Conservation (phyloP, 2,329 filamentous ascomycete genomes). For the Xenosphaeropsis pyriputrescens region DNA sequence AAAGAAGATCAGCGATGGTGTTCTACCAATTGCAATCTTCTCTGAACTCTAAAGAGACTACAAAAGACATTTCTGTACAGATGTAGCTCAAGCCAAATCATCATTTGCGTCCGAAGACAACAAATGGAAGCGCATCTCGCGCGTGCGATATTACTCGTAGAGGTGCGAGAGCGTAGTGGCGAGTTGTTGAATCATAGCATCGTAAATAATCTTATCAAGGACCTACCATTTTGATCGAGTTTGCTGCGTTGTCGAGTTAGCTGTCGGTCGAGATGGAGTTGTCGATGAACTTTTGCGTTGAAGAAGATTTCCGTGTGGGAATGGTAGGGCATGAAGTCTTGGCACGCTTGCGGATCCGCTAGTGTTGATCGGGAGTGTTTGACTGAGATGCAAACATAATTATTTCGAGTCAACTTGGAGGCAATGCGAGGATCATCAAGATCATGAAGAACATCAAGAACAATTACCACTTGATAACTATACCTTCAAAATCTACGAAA, state of each 20-base stretch:
- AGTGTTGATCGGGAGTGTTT: constrained; percentile 2
- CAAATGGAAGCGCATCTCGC: constrained; percentile 18
- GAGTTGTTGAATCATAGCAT: constrained; percentile 15
- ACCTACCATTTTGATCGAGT: constrained; percentile 47
- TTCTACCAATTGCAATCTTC: constrained; percentile 63
- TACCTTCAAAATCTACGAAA: constrained; percentile 20
- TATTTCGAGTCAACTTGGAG: too few species aligned
- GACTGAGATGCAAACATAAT: background rate
- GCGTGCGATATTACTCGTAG: constrained; percentile 21
- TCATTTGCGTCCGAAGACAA: constrained; percentile 25
- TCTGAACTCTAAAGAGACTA: constrained; percentile 83
- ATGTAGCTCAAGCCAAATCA: constrained; percentile 51
- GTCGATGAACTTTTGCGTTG: constrained; percentile 18
- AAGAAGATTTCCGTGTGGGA: constrained; percentile 10
- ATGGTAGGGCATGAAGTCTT: constrained; percentile 9
- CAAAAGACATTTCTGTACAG: constrained; percentile 18
- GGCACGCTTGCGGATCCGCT: constrained; percentile 4
- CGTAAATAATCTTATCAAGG: constrained; percentile 5
- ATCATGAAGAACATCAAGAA: too few species aligned
- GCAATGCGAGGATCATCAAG: too few species aligned
- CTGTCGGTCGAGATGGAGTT: constrained; percentile 29
- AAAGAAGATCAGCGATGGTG: constrained; percentile 91
- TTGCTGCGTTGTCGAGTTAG: constrained; percentile 26
- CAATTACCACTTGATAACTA: background rate
- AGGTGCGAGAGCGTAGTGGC: constrained; percentile 19